Conservation (phyloP, 768 basidiomycete genomes). For the Amyloporia xantha region DNA sequence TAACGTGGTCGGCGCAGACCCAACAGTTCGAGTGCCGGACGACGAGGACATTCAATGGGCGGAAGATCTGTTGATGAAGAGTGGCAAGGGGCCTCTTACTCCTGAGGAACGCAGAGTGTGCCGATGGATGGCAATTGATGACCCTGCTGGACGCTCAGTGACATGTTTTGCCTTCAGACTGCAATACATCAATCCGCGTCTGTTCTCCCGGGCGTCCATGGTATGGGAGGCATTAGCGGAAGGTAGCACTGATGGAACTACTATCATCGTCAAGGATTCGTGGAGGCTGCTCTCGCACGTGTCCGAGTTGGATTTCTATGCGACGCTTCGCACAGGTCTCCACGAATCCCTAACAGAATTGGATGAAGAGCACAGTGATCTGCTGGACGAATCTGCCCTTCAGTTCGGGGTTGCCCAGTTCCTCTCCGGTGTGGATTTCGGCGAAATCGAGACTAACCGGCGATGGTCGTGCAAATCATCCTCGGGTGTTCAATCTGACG, state of each 20-base stretch:
- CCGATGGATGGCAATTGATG: not conserved
- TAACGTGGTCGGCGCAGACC: not conserved
- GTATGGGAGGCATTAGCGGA: not conserved
- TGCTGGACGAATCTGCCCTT: not conserved
- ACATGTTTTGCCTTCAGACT: not conserved
- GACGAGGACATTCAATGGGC: not conserved
- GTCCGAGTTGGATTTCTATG: no score
- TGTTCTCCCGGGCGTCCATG: not conserved
- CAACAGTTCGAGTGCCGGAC: not conserved
- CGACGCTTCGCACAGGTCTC: no score
- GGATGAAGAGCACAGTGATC: no score
- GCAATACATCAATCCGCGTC: not conserved
- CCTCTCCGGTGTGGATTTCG: slow-evolving; percentile 1
- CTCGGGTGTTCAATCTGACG: no score
- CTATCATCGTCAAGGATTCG: not conserved
- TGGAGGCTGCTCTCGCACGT: not conserved
- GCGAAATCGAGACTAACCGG: not conserved
- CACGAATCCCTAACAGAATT: not conserved
- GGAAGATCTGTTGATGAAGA: not conserved
- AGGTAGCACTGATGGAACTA: not conserved
- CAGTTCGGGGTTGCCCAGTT: slow-evolving; percentile 1
- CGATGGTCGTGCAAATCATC: not conserved
- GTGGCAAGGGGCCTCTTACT: not conserved
- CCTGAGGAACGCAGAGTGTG: not conserved
- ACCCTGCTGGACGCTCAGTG: not conserved